These are phyloP conservation scores for Trichoderma sp. DNA, from an alignment of 2,329 filamentous ascomycete genomes.

Conservation along the genomic window DNA sequence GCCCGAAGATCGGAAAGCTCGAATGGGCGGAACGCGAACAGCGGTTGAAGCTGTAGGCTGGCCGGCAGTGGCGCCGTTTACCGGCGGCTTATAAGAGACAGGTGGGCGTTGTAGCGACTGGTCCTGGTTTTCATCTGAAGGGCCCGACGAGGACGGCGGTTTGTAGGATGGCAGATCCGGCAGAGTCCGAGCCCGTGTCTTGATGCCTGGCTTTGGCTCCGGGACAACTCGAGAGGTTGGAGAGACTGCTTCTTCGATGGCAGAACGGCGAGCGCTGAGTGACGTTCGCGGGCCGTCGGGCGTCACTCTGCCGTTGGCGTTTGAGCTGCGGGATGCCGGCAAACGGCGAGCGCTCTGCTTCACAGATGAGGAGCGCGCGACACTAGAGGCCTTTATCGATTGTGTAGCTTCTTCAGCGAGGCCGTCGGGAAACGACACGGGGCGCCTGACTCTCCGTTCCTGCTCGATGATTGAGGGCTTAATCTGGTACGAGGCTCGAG, in stretches of 20 bases:
- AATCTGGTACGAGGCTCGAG: constrained; percentile 21
- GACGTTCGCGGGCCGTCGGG: constrained; percentile 33
- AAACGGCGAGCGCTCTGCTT: constrained; percentile 39
- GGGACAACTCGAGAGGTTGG: constrained; percentile 25
- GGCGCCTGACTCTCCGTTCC: constrained; percentile 16
- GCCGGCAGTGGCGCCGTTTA: constrained; percentile 27
- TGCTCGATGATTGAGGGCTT: constrained; percentile 14
- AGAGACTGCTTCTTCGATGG: constrained; percentile 31
- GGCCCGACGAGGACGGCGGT: constrained; percentile 36
- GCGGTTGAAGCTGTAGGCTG: constrained; percentile 32
- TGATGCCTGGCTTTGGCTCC: constrained; percentile 23
- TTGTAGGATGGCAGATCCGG: constrained; percentile 49
- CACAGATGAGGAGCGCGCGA: constrained; percentile 28
- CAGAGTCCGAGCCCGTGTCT: constrained; percentile 37
- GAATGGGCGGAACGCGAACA: constrained; percentile 49
- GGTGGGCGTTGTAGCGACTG: constrained; percentile 43
- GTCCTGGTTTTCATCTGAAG: constrained; percentile 48
- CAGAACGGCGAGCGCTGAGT: constrained; percentile 34
- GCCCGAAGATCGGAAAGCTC: constrained; percentile 55
- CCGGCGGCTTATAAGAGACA: constrained; percentile 47
- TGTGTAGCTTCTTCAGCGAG: constrained; percentile 21
- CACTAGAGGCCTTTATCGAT: constrained; percentile 26
- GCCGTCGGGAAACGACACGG: constrained; percentile 20
- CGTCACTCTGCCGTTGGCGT: constrained; percentile 32
- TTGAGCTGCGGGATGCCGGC: constrained; percentile 34